Base-by-base conservation (phyloP, 768 basidiomycete genomes). In the Boletales sp. region DNA sequence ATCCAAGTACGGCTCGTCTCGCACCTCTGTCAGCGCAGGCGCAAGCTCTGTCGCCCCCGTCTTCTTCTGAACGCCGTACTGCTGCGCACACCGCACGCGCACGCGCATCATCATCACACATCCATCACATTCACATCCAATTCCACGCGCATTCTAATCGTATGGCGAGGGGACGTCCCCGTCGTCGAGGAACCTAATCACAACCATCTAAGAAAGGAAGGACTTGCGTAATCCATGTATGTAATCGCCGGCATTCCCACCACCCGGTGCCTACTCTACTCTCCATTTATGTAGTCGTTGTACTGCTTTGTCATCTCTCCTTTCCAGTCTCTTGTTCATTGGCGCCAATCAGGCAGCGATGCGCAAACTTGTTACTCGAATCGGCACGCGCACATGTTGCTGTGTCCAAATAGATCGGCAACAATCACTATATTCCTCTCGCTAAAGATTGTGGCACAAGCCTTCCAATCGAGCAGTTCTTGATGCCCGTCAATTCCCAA, bases 31-130 rank as follows among this genome's bases (percentile, higher is more conserved):
- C 48, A 74, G 74, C 48, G 74, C 74, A 14, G 73, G 73, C 40
- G 81, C 82, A 39, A 72, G 75, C 36, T 65, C 73, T 15, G 75
- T 71, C 27, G 82, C 76, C 39, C 73, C 83, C 42, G 76, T 81
- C 32, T 83, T 85, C 71, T 85, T 85, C 71, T 85, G 65, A 73
- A 34, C 32, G 32, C 32, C 3, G 32, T 14, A 3, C n/a, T n/a
- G n/a, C n/a, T n/a, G n/a, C n/a, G n/a, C n/a, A n/a, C n/a, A n/a
- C n/a, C n/a, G n/a, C n/a, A n/a, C n/a, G n/a, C n/a, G n/a, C n/a
- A n/a, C 43, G 17, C 36, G 14, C 40, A 32, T 17, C 46, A 30
- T 12, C 40, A 41, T 18, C 50, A 35, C 47, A 31, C 32, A 35
- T 39, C 38, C 38, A 39, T 39, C 38, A 19, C 27, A 14, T 39